Conservation (phyloP, 2,329 filamentous ascomycete genomes). For the Cryphonectria japonica region DNA sequence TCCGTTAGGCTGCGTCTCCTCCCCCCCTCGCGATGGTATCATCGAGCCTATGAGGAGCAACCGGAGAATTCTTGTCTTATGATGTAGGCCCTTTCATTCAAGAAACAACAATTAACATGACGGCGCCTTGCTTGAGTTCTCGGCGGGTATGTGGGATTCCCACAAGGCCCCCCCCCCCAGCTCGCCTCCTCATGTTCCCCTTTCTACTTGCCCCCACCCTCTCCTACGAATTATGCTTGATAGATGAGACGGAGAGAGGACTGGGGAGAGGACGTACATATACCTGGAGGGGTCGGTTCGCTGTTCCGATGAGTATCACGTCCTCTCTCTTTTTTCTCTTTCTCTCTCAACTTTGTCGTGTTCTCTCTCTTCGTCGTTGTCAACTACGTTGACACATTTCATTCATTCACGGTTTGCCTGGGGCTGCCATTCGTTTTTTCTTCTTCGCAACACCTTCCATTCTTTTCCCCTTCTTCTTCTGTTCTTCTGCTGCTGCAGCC, state of each 20-base stretch:
- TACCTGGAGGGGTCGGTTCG: slow-evolving; percentile 12
- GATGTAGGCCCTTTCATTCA: slow-evolving; percentile 16
- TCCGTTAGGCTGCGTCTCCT: slow-evolving; percentile 17
- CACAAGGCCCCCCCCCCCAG: background rate
- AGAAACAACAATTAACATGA: slow-evolving; percentile 6
- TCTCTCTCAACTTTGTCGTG: slow-evolving; percentile 10
- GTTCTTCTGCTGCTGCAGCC: slow-evolving; percentile 4
- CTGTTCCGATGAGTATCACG: slow-evolving; percentile 3
- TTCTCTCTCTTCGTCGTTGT: slow-evolving; percentile 12
- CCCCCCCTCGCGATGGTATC: slow-evolving; percentile 22
- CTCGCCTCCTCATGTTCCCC: background rate
- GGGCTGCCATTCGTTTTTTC: slow-evolving; percentile 29
- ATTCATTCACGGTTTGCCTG: slow-evolving; percentile 31
- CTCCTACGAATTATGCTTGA: background rate
- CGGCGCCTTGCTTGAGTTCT: background rate
- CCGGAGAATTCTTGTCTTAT: slow-evolving; percentile 14
- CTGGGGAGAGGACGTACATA: slow-evolving; percentile 14
- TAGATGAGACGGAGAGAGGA: background rate
- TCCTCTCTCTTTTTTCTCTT: background rate
- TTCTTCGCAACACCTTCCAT: slow-evolving; percentile 20
- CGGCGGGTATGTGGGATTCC: background rate
- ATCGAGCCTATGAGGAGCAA: slow-evolving; percentile 13
- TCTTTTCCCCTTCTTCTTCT: background rate
- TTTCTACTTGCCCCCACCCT: slow-evolving; percentile 11
- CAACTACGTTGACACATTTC: slow-evolving; percentile 25